Conservation (phyloP, 352 stramenopile species). For the Stephanocyclus meneghinianus region DNA sequence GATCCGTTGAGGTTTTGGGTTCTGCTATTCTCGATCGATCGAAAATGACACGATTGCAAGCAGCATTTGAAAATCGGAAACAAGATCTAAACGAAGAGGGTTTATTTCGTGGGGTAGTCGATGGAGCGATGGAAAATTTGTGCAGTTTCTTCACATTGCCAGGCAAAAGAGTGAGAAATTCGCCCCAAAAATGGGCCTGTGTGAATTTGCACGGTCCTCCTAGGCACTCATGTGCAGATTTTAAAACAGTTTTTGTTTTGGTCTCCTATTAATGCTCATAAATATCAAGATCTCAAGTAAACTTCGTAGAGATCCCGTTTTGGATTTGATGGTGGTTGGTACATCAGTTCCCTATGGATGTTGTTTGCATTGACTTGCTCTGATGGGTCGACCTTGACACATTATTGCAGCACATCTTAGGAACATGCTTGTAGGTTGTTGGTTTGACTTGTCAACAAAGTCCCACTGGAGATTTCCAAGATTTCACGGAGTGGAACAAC, state of each 20-base stretch:
- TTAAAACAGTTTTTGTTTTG: slow-evolving; percentile 5
- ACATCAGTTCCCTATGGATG: slow-evolving; percentile 34
- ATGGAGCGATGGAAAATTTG: background rate
- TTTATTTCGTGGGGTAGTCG: background rate
- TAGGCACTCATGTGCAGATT: background rate
- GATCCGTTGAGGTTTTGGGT: background rate
- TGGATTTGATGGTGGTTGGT: slow-evolving; percentile 23
- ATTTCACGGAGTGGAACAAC: background rate
- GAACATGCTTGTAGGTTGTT: slow-evolving; percentile 24
- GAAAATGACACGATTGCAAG: background rate
- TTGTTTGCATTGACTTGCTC: slow-evolving; percentile 46
- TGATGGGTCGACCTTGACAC: slow-evolving; percentile 34
- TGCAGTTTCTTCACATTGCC: background rate
- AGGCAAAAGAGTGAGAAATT: background rate
- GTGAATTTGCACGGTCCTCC: background rate
- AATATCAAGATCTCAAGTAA: background rate
- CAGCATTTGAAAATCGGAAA: background rate
- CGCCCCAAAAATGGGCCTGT: background rate
- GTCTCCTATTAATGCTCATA: slow-evolving; percentile 15
- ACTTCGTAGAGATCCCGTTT: background rate
- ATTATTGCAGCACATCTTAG: slow-evolving; percentile 39
- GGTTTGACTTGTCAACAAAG: slow-evolving; percentile 27
- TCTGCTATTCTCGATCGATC: background rate
- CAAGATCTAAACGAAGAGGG: background rate
- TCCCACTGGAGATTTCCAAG: background rate